Conservation (phyloP, 148 eudicot species). For the Amaranthus cruentus region DNA sequence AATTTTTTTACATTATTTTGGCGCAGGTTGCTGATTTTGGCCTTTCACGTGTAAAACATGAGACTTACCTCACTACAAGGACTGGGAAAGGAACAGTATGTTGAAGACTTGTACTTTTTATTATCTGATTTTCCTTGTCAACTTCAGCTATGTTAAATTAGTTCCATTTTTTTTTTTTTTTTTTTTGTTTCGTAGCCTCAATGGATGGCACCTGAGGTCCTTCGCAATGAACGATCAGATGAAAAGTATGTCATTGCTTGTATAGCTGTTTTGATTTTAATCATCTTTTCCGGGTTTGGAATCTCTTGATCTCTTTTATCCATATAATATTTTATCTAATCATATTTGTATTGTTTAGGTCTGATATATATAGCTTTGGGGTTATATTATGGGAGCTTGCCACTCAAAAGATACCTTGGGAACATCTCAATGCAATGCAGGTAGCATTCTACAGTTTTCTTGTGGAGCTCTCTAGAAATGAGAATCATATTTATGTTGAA, state of each 20-base stretch:
- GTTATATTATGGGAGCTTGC: slow-evolving; percentile 93
- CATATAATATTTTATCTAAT: background rate
- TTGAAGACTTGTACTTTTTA: slow-evolving; percentile 7
- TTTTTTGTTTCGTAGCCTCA: slow-evolving; percentile 63
- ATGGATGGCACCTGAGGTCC: slow-evolving; percentile 99
- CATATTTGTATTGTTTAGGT: slow-evolving; percentile 41
- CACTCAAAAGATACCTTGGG: slow-evolving; percentile 95
- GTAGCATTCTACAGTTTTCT: slow-evolving; percentile 30
- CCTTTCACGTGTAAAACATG: slow-evolving; percentile 88
- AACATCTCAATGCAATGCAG: slow-evolving; percentile 94
- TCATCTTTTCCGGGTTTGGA: background rate
- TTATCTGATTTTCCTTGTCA: background rate
- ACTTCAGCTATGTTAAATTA: background rate
- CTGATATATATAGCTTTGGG: slow-evolving; percentile 92
- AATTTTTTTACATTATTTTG: background rate
- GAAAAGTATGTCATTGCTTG: slow-evolving; percentile 62
- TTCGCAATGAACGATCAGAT: slow-evolving; percentile 86
- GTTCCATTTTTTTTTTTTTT: background rate
- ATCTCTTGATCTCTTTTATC: background rate
- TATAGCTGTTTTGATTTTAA: slow-evolving; percentile 7
- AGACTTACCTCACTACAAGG: slow-evolving; percentile 72
- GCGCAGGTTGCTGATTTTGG: slow-evolving; percentile 97
- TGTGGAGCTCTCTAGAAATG: background rate
- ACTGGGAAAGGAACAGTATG: slow-evolving; percentile 97
- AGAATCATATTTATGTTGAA: background rate